These are phyloP conservation scores for Berberis vulgaris DNA, from an alignment of 164 flowering plant species.

Conservation along the genomic window DNA sequence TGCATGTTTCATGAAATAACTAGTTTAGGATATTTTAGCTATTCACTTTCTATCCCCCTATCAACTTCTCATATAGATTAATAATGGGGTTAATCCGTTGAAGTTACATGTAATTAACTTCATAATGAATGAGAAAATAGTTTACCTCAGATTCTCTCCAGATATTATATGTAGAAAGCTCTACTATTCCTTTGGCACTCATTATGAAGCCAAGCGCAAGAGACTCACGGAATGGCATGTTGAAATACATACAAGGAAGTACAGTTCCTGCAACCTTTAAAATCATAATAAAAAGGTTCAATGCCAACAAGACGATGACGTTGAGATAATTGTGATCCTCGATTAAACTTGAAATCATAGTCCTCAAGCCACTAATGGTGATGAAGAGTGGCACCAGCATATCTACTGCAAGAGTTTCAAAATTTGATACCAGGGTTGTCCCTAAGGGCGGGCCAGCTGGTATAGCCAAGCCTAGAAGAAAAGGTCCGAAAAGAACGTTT, in stretches of 20 bases:
- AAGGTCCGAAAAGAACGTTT: not conserved
- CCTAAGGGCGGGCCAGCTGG: constrained; percentile 16
- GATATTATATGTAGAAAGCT: constrained; percentile 9
- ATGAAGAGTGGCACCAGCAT: constrained; percentile 2
- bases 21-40: no score
- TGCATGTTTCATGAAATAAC: not conserved
- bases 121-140: no score
- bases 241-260: constrained; percentile 27
- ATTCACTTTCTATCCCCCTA: not conserved
- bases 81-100: no score
- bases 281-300: constrained; percentile 16
- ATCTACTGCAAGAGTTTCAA: not conserved
- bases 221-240: constrained; percentile 40
- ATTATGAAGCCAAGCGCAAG: constrained; percentile 39
- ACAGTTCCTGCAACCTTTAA: constrained; percentile 27
- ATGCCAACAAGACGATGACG: constrained; percentile 15
- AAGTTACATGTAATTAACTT: no score
- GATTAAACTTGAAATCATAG: not conserved
- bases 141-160: not conserved
- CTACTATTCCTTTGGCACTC: constrained; percentile 40
- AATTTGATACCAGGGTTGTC: not conserved
- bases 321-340: constrained; percentile 5
- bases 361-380: not conserved
- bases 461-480: constrained; percentile 8
- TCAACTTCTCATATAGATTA: not conserved